phyloP scores from a whole-genome alignment of 2,329 filamentous ascomycete species.

The Ophiocordyceps sinensis region DNA sequence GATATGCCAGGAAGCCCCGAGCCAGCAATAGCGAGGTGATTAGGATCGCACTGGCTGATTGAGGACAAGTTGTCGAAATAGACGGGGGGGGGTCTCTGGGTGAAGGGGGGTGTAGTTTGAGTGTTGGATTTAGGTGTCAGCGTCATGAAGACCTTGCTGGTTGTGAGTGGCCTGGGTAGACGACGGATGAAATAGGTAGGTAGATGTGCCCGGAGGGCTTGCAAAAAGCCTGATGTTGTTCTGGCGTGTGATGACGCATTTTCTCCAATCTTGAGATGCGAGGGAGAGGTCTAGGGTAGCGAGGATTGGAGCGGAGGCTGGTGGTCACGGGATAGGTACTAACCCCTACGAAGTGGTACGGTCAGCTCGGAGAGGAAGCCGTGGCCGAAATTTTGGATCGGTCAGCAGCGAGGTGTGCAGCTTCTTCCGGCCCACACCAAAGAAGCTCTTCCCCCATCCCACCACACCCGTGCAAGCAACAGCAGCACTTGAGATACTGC shows the following conservation, averaged over 20 bases:
- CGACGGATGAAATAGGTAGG: too few relatives aligned
- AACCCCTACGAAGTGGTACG: too few relatives aligned
- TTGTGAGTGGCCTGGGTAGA: too few relatives aligned
- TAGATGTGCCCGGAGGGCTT: too few relatives aligned
- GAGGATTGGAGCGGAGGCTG: background rate
- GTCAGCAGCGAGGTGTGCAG: slow-evolving; percentile 1
- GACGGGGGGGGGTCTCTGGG: background rate
- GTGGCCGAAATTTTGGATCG: background rate
- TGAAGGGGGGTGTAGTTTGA: background rate
- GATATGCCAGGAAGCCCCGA: slow-evolving; percentile 48
- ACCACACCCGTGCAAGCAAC: background rate
- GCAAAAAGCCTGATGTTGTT: too few relatives aligned
- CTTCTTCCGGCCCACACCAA: slow-evolving; percentile 1
- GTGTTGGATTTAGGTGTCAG: background rate
- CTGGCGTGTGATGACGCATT: too few relatives aligned
- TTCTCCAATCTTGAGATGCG: too few relatives aligned
- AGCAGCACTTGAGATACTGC: background rate
- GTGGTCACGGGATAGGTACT: too few relatives aligned
- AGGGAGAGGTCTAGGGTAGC: background rate
- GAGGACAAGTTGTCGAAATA: background rate
- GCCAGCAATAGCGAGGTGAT: slow-evolving; percentile 20
- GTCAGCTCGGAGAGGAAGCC: background rate
- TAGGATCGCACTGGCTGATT: slow-evolving; percentile 18
- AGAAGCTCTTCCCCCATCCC: background rate
- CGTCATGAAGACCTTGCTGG: too few relatives aligned